These are phyloP conservation scores for Fusarium robinianum DNA, from an alignment of 2,329 filamentous ascomycete genomes.

Conservation along the genomic window DNA sequence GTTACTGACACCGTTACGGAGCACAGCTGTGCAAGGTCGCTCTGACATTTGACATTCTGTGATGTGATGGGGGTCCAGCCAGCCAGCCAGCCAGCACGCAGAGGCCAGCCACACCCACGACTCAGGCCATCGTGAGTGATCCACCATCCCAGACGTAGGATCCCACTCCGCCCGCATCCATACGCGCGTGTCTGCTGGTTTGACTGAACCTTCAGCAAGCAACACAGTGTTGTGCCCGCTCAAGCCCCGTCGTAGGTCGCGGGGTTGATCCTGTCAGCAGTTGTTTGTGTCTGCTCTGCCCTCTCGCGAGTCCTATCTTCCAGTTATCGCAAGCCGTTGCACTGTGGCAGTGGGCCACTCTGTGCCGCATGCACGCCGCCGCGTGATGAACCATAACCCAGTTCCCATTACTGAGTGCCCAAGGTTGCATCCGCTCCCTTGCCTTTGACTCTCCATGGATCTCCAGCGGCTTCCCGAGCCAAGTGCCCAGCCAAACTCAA, in stretches of 20 bases:
- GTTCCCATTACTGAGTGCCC: conserved; percentile 11
- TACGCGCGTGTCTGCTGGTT: no score
- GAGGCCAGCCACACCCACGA: conserved; percentile 19
- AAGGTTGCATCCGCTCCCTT: conserved; percentile 4
- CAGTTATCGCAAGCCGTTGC: conserved; percentile 32
- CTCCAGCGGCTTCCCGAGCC: conserved; percentile 12
- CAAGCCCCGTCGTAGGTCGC: conserved; percentile 14
- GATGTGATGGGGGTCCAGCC: conserved; percentile 3
- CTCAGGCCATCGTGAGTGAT: conserved; percentile 21
- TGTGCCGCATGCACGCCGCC: conserved; percentile 35
- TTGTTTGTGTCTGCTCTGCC: conserved; percentile 12
- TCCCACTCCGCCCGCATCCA: conserved; percentile 18
- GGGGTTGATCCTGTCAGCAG: conserved; percentile 27
- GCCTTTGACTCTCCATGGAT: neutral
- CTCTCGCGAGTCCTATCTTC: conserved; percentile 24
- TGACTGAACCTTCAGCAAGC: conserved; percentile 26
- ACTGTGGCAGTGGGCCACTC: conserved; percentile 33
- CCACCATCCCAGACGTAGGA: no score
- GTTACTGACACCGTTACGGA: conserved; percentile 20
- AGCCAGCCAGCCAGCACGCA: conserved; percentile 7
- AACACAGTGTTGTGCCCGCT: conserved; percentile 30
- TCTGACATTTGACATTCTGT: conserved; percentile 21
- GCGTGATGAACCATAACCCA: conserved; percentile 35
- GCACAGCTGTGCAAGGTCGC: conserved; percentile 22
- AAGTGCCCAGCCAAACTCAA: conserved; percentile 22